Evolutionary conservation across 2,329 filamentous ascomycete genomes (phyloP).

Genomic region (Fusarium sambucinum): DNA sequence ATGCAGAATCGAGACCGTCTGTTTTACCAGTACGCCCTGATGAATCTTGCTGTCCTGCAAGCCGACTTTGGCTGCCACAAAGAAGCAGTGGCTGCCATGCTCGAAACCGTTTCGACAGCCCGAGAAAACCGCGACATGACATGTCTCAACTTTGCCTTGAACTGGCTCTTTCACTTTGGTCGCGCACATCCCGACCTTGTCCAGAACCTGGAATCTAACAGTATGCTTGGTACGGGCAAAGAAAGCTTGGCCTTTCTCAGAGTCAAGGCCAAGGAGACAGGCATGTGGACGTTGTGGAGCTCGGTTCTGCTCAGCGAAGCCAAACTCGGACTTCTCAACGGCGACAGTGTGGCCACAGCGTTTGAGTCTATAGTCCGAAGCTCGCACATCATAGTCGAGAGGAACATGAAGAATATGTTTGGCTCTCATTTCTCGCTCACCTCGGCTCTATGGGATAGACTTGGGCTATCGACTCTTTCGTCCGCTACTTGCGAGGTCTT

Average conservation of each 20-base stretch:
- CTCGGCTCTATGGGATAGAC: conserved; percentile 79
- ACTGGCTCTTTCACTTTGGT: conserved; percentile 96
- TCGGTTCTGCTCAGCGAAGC: conserved; percentile 88
- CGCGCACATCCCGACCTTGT: conserved; percentile 84
- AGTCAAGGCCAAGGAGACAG: conserved; percentile 84
- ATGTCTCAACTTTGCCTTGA: conserved; percentile 94
- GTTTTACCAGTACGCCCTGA: conserved; percentile 93
- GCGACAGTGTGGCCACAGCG: conserved; percentile 71
- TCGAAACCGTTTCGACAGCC: conserved; percentile 94
- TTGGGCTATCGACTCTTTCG: conserved; percentile 72
- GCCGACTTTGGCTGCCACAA: conserved; percentile 93
- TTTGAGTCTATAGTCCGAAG: conserved; percentile 86
- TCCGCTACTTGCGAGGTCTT: conserved; percentile 78
- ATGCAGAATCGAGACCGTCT: conserved; percentile 85
- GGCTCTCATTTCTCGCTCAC: conserved; percentile 80
- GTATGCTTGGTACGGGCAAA: conserved; percentile 80
- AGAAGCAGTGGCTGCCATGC: conserved; percentile 93
- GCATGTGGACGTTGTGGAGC: conserved; percentile 87
- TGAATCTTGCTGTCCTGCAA: conserved; percentile 93
- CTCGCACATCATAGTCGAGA: conserved; percentile 83
- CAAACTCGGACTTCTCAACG: conserved; percentile 79
- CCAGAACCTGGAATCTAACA: conserved; percentile 75
- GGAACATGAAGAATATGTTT: conserved; percentile 77
- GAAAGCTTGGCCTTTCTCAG: conserved; percentile 88
- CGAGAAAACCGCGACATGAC: conserved; percentile 92